Conservation (phyloP, 2,329 filamentous ascomycete species). For the Trichoderma sp. region DNA sequence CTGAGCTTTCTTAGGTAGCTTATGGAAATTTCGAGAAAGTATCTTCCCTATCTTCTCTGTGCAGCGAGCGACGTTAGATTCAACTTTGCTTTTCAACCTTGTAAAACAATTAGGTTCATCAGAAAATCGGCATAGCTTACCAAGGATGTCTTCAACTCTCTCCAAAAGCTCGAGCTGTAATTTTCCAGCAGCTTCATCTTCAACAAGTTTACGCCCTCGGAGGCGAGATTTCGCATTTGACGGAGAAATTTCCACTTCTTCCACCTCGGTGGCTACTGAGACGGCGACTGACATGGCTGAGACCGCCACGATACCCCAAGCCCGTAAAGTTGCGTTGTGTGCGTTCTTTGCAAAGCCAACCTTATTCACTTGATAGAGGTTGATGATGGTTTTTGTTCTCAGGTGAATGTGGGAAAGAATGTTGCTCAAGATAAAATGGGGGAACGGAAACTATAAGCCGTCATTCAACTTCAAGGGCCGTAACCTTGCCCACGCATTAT, state of each 20-base stretch:
- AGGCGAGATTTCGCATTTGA: not conserved
- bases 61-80: not conserved
- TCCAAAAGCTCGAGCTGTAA: constrained; percentile 10
- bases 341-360: not conserved
- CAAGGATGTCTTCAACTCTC: not conserved
- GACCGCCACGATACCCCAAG: not conserved
- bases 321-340: not conserved
- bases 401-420: not conserved
- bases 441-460: too few species aligned
- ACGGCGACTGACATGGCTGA: not conserved
- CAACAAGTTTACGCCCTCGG: not conserved
- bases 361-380: not conserved
- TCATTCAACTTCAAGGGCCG: not conserved
- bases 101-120: not conserved
- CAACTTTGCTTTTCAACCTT: not conserved
- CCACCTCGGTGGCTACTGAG: not conserved
- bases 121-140: not conserved
- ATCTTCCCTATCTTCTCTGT: constrained; percentile 5
- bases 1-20: not conserved
- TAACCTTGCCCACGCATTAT: not conserved
- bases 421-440: not conserved
- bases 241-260: not conserved
- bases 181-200: not conserved
- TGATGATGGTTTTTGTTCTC: not conserved
- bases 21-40: not conserved